These are phyloP conservation scores for Hordeum pubiflorum DNA, from an alignment of 202 grass and related monocot species.

Conservation along the genomic window DNA sequence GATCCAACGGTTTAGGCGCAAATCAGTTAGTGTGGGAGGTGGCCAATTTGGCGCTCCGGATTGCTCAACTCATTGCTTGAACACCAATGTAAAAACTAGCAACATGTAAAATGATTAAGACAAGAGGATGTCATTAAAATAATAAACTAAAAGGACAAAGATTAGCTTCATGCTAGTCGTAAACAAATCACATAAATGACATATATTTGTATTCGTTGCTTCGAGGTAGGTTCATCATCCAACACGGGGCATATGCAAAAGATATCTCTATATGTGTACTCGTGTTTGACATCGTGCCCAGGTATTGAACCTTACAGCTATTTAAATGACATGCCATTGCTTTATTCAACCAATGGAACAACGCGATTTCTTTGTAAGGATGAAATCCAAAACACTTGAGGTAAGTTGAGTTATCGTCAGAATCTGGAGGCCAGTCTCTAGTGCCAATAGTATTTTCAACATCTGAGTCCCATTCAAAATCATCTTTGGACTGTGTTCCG, in stretches of 20 bases:
- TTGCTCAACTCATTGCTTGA: too few species aligned
- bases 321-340: not conserved
- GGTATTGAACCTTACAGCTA: not conserved
- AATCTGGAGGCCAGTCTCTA: not conserved
- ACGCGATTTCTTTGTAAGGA: not conserved
- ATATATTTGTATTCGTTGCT: not conserved
- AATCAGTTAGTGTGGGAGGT: too few species aligned
- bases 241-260: not conserved
- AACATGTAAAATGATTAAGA: too few species aligned
- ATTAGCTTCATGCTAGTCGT: not conserved
- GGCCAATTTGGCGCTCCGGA: too few species aligned
- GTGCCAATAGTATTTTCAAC: not conserved
- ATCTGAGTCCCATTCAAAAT: too few species aligned
- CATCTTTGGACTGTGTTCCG: not conserved
- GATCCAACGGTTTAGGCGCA: too few species aligned
- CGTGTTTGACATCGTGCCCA: not conserved
- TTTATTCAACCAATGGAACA: not conserved
- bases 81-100: too few species aligned
- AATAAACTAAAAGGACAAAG: too few species aligned
- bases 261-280: not conserved
- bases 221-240: not conserved
- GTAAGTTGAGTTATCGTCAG: not conserved
- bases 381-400: not conserved
- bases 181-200: too few species aligned
- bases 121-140: too few species aligned